phyloP scores from a whole-genome alignment of 257 asterid genomes.

The Haberlea rhodopensis region DNA sequence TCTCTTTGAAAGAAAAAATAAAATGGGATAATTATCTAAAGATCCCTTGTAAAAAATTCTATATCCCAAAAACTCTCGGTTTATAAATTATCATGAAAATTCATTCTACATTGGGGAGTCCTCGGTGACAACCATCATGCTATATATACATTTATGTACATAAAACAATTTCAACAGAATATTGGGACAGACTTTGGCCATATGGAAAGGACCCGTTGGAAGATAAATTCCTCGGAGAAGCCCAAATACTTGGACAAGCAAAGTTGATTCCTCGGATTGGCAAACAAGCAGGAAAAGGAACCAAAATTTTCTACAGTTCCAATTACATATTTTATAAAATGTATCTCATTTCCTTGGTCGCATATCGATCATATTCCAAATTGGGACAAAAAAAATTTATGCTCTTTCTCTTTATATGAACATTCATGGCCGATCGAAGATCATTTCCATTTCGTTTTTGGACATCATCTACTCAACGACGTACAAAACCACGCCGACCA shows the following conservation, averaged over 20 bases:
- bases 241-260: constrained; percentile 32
- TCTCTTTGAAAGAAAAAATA: too few species aligned
- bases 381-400: too few species aligned
- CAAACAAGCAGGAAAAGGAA: constrained; percentile 25
- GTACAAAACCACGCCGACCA: constrained; percentile 24
- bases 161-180: not conserved
- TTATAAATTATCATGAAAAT: too few species aligned
- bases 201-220: constrained; percentile 19
- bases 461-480: constrained; percentile 36
- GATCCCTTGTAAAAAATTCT: too few species aligned
- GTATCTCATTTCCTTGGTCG: constrained; percentile 18
- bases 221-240: constrained; percentile 14
- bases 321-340: constrained; percentile 25
- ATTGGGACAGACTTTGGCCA: not conserved
- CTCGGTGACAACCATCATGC: too few species aligned
- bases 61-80: too few species aligned
- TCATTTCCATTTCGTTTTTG: constrained; percentile 48
- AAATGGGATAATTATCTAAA: too few species aligned
- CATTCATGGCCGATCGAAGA: constrained; percentile 55
- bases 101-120: too few species aligned
- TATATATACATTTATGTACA: too few species aligned
- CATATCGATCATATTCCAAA: constrained; percentile 22
- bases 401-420: not conserved
- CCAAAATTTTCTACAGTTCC: constrained; percentile 13
- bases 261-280: constrained; percentile 33